Base-by-base conservation (phyloP, 2,329 filamentous ascomycete genomes). In the Zalaria sp. region DNA sequence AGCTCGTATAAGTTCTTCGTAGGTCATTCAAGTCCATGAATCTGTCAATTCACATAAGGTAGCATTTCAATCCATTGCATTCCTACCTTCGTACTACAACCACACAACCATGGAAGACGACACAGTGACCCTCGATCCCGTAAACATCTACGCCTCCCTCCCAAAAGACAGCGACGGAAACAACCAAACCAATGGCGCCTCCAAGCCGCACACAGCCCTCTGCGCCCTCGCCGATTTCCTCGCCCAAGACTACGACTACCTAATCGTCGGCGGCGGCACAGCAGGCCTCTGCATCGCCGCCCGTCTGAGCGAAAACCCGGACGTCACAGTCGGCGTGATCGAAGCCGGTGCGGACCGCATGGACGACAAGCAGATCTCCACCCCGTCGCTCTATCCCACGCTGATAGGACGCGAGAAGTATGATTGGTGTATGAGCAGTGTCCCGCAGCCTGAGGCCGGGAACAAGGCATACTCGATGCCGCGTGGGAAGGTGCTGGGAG, bases 401-500 rank as follows among this genome's bases (percentile, higher is more conserved):
- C 41, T 60, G 25, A 57, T 59, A 32, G 54, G 56, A 7, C 48
- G 51, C 2, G 51, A 55, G 32, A 52, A 59, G 42, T 58, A 57
- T 41, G 56, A 60, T 41, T 58, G 57, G 55, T 55, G 53, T 41
- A 58, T 53, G 34, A 42, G 52, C 5, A 52, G 44, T 27, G 46
- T 48, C 4, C 47, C 48, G 0, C 52, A 58, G 41, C 44, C 50
- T 4, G 47, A 29, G 29, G 52, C 51, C 3, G 47, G 50, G 2
- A 47, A 48, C 25, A 57, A 57, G 40, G 50, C 42, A 2, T 53
- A 54, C 40, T 48, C 49, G 5, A 51, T 51, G 49, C 57, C 60
- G 3, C 52, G 62, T 18, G 63, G 63, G 3, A 59, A 58, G 35
- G 52, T 57, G 1, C 51, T 66, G 1, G 63, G 64, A 8, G 62